Conservation (phyloP, 176 grass and related monocot genomes). For the Thalia dealbata region DNA sequence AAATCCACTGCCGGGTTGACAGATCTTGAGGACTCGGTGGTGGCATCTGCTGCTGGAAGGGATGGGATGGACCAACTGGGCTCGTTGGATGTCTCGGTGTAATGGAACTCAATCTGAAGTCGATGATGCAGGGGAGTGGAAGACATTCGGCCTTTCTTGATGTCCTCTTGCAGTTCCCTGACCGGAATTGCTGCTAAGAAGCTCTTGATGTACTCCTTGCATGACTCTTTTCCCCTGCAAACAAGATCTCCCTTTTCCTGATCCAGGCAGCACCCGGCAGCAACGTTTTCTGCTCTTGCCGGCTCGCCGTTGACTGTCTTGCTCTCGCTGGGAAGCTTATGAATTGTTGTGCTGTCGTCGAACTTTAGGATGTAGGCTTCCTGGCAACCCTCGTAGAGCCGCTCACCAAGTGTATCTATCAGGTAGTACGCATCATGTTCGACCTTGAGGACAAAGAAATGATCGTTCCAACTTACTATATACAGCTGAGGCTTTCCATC, state of each 20-base stretch:
- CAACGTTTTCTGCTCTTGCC: slow-evolving; percentile 11
- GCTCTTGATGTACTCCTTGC: slow-evolving; percentile 93
- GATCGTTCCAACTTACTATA: slow-evolving; percentile 96
- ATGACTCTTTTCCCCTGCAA: slow-evolving; percentile 62
- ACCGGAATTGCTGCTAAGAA: slow-evolving; percentile 91
- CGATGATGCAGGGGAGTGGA: slow-evolving; percentile 59
- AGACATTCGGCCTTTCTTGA: slow-evolving; percentile 74
- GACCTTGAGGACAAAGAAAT: slow-evolving; percentile 83
- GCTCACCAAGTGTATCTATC: slow-evolving; percentile 84
- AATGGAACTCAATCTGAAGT: slow-evolving; percentile 94
- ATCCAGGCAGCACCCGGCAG: slow-evolving; percentile 21
- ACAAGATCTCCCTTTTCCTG: slow-evolving; percentile 37
- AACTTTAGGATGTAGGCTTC: slow-evolving; percentile 90
- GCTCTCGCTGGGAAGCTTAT: slow-evolving; percentile 33
- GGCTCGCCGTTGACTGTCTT: slow-evolving; percentile 29
- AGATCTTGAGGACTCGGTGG: slow-evolving; percentile 11
- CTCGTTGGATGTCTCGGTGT: slow-evolving; percentile 34
- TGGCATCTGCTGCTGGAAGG: not conserved
- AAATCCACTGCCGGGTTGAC: not conserved
- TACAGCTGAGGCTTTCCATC: slow-evolving; percentile 46
- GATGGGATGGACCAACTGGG: not conserved
- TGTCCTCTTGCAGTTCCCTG: slow-evolving; percentile 74
- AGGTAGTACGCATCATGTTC: slow-evolving; percentile 63
- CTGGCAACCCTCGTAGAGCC: slow-evolving; percentile 78
- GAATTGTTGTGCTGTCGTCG: slow-evolving; percentile 59